Conservation (phyloP, 2,329 filamentous ascomycete species). For the Ophiostoma ulmi region DNA sequence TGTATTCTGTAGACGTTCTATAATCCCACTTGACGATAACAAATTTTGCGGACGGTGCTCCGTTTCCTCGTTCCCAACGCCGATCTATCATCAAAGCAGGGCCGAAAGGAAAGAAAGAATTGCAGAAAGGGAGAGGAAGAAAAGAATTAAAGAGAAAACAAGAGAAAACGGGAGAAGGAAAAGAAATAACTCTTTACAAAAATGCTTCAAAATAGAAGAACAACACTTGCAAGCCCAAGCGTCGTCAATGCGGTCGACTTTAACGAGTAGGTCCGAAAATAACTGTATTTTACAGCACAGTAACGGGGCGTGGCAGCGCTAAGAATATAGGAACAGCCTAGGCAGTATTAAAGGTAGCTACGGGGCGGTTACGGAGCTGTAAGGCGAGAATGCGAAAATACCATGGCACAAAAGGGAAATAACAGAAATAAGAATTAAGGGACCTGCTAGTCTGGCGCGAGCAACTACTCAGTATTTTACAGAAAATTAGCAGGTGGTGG, state of each 20-base stretch:
- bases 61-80: slow-evolving; percentile 5
- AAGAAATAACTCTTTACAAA: background rate
- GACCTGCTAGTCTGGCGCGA: slow-evolving; percentile 7
- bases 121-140: background rate
- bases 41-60: background rate
- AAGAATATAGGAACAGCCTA: background rate
- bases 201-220: background rate
- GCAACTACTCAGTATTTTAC: background rate
- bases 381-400: background rate
- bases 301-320: background rate
- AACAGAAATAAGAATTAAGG: background rate
- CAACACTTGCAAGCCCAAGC: background rate
- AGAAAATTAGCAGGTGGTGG: background rate
- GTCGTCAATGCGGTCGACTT: background rate
- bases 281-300: slow-evolving; percentile 14
- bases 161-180: background rate
- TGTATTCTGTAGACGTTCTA: background rate
- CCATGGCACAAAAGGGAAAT: background rate
- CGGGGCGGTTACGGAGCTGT: background rate
- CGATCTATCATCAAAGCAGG: slow-evolving; percentile 20
- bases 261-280: background rate
- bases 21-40: background rate
- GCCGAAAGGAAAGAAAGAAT: slow-evolving; percentile 12
- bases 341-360: background rate
- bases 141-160: background rate